These are phyloP conservation scores for Amauroascus niger DNA, from an alignment of 2,329 filamentous ascomycete species.

Conservation along the genomic window DNA sequence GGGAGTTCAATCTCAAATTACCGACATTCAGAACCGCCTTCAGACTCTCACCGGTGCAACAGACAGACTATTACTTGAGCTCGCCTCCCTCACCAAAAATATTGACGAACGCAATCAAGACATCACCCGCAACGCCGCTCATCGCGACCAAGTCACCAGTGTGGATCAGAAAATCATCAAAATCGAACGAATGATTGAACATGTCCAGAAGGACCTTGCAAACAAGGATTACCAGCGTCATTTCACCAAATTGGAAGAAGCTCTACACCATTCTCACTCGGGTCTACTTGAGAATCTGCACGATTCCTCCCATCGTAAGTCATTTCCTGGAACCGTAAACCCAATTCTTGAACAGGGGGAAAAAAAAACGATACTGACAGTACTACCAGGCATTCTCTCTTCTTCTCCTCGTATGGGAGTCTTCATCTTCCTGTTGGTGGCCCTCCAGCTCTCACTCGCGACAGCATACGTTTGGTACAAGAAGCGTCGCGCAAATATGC, in stretches of 20 bases:
- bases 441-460: slow-evolving; percentile 61
- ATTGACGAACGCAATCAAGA: slow-evolving; percentile 47
- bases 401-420: slow-evolving; percentile 50
- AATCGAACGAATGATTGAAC: slow-evolving; percentile 44
- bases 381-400: slow-evolving; percentile 40
- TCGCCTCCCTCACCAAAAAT: slow-evolving; percentile 45
- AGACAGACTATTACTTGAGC: slow-evolving; percentile 44
- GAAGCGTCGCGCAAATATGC: slow-evolving; percentile 59
- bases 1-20: slow-evolving; percentile 50
- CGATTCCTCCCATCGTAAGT: slow-evolving; percentile 43
- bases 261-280: slow-evolving; percentile 45
- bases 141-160: slow-evolving; percentile 30
- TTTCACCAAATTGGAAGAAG: slow-evolving; percentile 45
- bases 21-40: slow-evolving; percentile 74
- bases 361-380: slow-evolving; percentile 15
- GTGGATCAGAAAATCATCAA: slow-evolving; percentile 43
- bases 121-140: slow-evolving; percentile 33
- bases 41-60: slow-evolving; percentile 54
- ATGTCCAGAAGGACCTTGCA: slow-evolving; percentile 46
- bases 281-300: slow-evolving; percentile 45
- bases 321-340: slow-evolving; percentile 12
- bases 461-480: slow-evolving; percentile 69
- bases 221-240: slow-evolving; percentile 49
- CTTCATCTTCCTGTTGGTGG: slow-evolving; percentile 62
- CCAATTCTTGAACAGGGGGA: no score